Percentiles rank a stretch among this genome's conserved stretches.
phyloP scores from a whole-genome alignment of 129 eudicot genomes.

The Pittosporum tobira region DNA sequence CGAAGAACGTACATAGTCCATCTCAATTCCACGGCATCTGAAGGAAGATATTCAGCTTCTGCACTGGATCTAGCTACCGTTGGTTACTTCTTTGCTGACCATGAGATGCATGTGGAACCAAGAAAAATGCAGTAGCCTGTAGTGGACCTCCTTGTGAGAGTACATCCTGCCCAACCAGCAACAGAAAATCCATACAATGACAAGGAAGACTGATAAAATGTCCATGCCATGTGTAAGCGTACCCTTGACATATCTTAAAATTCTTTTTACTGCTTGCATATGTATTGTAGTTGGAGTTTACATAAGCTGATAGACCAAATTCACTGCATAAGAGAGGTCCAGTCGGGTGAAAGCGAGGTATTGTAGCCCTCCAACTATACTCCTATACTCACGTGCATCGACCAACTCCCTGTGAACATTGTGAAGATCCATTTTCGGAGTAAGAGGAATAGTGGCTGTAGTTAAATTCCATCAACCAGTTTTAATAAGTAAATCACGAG shows the following conservation, averaged over 20 bases:
- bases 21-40: too few relatives aligned
- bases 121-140: conserved; percentile 1
- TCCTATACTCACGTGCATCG: too few relatives aligned
- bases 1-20: too few relatives aligned
- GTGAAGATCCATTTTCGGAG: too few relatives aligned
- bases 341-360: not conserved
- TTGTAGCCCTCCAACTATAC: not conserved
- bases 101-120: not conserved
- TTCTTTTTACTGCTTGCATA: not conserved
- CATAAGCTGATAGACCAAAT: not conserved
- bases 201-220: too few relatives aligned
- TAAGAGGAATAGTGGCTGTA: too few relatives aligned
- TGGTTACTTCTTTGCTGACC: not conserved
- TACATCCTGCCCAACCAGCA: conserved; percentile 4
- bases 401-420: too few relatives aligned
- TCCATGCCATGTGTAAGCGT: conserved; percentile 1
- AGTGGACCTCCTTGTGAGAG: not conserved
- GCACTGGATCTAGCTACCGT: too few relatives aligned
- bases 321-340: not conserved
- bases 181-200: not conserved
- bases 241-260: too few relatives aligned
- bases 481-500: too few relatives aligned
- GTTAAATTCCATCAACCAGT: too few relatives aligned
- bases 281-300: not conserved
- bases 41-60: too few relatives aligned